Percentiles rank a stretch among this genome's conserved stretches.
phyloP scores from a whole-genome alignment of 176 grass and related monocot genomes.

The Eleusine indica region DNA sequence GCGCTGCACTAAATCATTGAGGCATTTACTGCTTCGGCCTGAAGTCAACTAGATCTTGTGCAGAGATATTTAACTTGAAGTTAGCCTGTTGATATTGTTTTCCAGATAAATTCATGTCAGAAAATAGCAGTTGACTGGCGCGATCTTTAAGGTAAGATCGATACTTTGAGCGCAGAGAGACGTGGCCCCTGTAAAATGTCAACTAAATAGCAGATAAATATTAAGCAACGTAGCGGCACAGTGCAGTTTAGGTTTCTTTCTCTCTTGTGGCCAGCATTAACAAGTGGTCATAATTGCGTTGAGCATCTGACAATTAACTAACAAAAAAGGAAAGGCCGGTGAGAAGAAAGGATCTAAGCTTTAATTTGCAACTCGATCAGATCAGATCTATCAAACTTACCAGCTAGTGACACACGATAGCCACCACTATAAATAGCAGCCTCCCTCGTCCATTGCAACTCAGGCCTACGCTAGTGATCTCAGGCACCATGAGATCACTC shows the following conservation, averaged over 20 bases:
- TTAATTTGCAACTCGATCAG: background rate
- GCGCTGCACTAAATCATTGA: background rate
- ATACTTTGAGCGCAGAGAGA: slow-evolving; percentile 23
- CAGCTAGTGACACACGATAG: background rate
- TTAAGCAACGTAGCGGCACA: background rate
- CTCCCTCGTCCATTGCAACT: background rate
- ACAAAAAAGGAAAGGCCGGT: slow-evolving; percentile 4
- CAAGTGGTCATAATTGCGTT: background rate
- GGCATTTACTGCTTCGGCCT: too few relatives aligned
- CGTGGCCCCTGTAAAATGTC: slow-evolving; percentile 29
- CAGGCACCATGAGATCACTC: slow-evolving; percentile 25
- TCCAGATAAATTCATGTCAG: background rate
- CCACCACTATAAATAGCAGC: slow-evolving; percentile 34
- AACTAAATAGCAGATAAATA: slow-evolving; percentile 5
- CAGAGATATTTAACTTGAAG: background rate
- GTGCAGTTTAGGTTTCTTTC: background rate
- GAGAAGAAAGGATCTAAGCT: background rate
- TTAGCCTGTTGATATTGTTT: slow-evolving; percentile 1
- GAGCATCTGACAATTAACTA: slow-evolving; percentile 33
- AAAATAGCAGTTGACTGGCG: background rate
- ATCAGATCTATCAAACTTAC: background rate
- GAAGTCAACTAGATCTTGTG: slow-evolving; percentile 6
- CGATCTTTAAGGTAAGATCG: slow-evolving; percentile 25
- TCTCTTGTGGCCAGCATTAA: background rate
- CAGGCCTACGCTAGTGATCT: slow-evolving; percentile 26